phyloP scores from a whole-genome alignment of 768 basidiomycete genomes.

The Porphyrellus cyaneotinctus region DNA sequence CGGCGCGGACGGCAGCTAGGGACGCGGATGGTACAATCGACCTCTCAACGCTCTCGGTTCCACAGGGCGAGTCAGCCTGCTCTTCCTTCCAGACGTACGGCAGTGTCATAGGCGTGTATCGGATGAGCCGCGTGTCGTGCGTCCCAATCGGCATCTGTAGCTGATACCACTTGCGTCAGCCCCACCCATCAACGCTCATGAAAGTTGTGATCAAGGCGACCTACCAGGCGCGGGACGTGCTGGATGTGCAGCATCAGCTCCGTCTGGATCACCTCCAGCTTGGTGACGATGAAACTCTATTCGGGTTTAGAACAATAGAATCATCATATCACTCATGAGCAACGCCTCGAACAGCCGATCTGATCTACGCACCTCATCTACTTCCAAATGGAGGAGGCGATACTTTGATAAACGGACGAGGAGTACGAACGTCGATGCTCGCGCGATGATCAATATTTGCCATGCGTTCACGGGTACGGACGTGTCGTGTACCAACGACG shows the following conservation, averaged over 20 bases:
- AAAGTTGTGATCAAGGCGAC: neutral
- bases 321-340: neutral
- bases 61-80: neutral
- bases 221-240: conserved; percentile 17
- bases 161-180: conserved; percentile 10
- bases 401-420: conserved; percentile 15
- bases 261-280: conserved; percentile 21
- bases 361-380: conserved; percentile 20
- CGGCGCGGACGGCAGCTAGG: neutral
- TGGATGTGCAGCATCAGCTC: conserved; percentile 6
- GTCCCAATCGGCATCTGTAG: conserved; percentile 8
- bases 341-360: neutral
- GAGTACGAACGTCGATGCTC: conserved; percentile 17
- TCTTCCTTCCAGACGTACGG: conserved; percentile 20
- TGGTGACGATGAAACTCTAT: conserved; percentile 15
- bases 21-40: neutral
- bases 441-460: conserved; percentile 22
- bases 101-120: conserved; percentile 12
- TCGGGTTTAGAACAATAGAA: neutral
- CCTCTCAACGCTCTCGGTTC: neutral
- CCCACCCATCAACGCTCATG: neutral
- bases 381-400: conserved; percentile 22
- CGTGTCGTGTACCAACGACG: neutral
- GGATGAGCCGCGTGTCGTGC: conserved; percentile 17
- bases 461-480: neutral